Evolutionary conservation across 106 monocot species (phyloP).

Genomic region (Platanthera zijinensis): DNA sequence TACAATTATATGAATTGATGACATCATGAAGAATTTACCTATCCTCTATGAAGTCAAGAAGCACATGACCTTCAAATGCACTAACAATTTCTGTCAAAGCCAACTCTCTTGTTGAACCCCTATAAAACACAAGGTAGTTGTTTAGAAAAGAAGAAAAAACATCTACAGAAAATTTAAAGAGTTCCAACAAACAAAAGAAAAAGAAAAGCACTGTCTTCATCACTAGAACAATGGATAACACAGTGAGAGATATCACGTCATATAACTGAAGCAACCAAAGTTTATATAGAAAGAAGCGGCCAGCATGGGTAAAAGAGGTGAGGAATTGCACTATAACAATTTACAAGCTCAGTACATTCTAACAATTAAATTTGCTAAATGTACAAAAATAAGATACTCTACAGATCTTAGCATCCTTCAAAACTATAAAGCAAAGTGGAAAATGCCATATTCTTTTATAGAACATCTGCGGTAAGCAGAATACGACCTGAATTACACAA

Average conservation of each 20-base stretch:
- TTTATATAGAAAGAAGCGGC: background rate
- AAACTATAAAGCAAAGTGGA: background rate
- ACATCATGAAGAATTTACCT: slow-evolving; percentile 25
- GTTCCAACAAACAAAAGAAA: background rate
- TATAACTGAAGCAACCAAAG: background rate
- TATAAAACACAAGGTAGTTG: slow-evolving; percentile 8
- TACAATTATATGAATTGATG: background rate
- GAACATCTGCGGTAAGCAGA: no score
- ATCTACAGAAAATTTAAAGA: background rate
- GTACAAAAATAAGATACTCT: background rate
- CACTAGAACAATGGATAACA: background rate
- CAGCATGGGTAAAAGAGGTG: background rate
- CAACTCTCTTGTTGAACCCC: slow-evolving; percentile 45
- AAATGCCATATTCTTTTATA: no score
- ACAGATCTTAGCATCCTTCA: background rate
- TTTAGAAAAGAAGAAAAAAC: background rate
- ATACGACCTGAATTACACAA: no score
- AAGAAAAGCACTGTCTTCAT: background rate
- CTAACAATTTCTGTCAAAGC: slow-evolving; percentile 45
- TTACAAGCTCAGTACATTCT: background rate
- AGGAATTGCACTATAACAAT: background rate
- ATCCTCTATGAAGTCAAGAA: slow-evolving; percentile 38
- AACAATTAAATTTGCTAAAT: background rate
- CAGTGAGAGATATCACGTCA: background rate
- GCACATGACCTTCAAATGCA: slow-evolving; percentile 47